A percentile compares a stretch with the other conserved stretches of the same genome.
These are phyloP conservation scores for Aspergillus sp. DNA, from an alignment of 2,329 filamentous ascomycete genomes.

Conservation along the genomic window DNA sequence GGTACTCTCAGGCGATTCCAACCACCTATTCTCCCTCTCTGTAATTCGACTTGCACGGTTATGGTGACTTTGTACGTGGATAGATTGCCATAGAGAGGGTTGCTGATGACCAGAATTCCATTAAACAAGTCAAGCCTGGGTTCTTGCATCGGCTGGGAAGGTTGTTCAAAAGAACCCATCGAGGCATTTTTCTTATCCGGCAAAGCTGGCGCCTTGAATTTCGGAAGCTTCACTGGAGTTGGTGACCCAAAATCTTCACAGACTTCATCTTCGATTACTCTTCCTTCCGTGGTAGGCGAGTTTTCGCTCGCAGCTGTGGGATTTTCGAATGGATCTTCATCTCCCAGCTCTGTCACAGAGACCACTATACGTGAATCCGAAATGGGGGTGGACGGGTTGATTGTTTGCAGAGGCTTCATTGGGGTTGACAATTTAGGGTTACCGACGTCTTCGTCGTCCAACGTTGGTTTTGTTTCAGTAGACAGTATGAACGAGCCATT, in stretches of 20 bases:
- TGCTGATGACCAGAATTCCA: slow-evolving; percentile 13
- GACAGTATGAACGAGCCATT: not conserved
- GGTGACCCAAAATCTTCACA: not conserved
- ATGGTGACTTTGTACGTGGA: slow-evolving; percentile 17
- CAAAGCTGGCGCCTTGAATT: not conserved
- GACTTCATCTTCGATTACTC: too few species aligned
- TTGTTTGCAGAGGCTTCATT: too few species aligned
- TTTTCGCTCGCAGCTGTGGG: too few species aligned
- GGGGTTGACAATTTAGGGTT: too few species aligned
- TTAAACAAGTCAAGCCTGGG: slow-evolving; percentile 11
- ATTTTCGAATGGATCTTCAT: too few species aligned
- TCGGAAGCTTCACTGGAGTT: not conserved
- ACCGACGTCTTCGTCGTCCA: not conserved
- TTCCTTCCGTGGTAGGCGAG: too few species aligned
- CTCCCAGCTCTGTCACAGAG: too few species aligned
- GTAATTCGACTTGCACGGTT: slow-evolving; percentile 10
- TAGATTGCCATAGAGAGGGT: slow-evolving; percentile 5
- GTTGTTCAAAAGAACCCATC: not conserved
- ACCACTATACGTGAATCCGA: too few species aligned
- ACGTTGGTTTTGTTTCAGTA: slow-evolving; percentile 4
- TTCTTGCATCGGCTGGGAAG: slow-evolving; percentile 1
- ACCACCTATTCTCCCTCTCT: slow-evolving; percentile 11
- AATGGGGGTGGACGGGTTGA: too few species aligned
- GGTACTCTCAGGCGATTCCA: slow-evolving; percentile 23
- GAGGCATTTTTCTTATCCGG: not conserved